Percentiles rank a stretch among this genome's conserved stretches.
These are phyloP conservation scores for Thelonectria rubi DNA, from an alignment of 2,329 filamentous ascomycete species.

Conservation along the genomic window DNA sequence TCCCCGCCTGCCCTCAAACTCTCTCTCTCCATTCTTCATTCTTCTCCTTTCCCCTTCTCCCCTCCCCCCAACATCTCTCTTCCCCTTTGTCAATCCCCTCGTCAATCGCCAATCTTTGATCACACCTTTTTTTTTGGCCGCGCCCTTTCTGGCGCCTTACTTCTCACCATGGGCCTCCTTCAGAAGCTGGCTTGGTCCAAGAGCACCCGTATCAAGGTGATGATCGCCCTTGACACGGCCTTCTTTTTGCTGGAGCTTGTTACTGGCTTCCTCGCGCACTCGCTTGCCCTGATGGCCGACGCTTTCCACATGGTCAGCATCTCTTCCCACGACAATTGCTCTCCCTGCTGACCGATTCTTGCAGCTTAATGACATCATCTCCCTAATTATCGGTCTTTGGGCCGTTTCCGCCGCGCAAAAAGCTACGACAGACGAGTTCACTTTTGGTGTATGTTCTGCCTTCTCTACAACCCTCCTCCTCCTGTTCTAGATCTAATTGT, in stretches of 20 bases:
- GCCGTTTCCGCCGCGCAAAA: constrained; percentile 89
- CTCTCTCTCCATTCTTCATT: constrained; percentile 12
- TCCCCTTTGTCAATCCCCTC: constrained; percentile 3
- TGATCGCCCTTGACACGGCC: constrained; percentile 86
- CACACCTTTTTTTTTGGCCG: constrained; percentile 2
- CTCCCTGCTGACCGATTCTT: constrained; percentile 24
- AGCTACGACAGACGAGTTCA: constrained; percentile 89
- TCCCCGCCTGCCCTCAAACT: constrained; percentile 19
- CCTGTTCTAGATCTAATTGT: constrained; percentile 34
- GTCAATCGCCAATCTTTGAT: constrained; percentile 4
- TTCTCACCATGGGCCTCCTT: constrained; percentile 43
- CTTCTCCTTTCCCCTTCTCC: background rate
- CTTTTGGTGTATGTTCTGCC: constrained; percentile 78
- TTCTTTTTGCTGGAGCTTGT: constrained; percentile 94
- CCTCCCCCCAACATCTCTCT: constrained; percentile 7
- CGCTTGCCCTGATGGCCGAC: constrained; percentile 92
- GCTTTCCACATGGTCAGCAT: constrained; percentile 92
- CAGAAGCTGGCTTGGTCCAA: constrained; percentile 86
- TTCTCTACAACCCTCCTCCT: background rate
- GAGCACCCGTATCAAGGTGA: constrained; percentile 88
- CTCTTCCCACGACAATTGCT: constrained; percentile 10
- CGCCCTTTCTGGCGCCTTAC: constrained; percentile 23
- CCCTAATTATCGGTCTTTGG: constrained; percentile 91
- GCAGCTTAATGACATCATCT: constrained; percentile 96
- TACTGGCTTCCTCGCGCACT: constrained; percentile 86